Evolutionary conservation across 345 rosid species (phyloP), one percentile per base, ranked within the genome.

Genomic region (Citrus australasica): DNA sequence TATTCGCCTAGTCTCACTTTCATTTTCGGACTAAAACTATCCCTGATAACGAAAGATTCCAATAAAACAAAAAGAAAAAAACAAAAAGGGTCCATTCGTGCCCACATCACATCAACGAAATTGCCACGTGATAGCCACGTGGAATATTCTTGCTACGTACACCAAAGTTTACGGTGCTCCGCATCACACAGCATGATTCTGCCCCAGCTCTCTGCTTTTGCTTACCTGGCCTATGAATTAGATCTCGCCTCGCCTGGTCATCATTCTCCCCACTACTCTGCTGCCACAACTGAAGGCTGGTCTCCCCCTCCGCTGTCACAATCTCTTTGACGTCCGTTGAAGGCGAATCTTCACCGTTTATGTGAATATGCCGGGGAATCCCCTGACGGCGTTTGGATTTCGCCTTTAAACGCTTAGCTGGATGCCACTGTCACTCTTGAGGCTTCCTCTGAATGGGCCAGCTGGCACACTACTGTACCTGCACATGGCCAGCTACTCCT

Each of bases 401-500:
- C 65, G 48, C 78, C 82, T 80, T 79, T 67, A 74, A 24, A 30
- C 48, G 85, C 88, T 82, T 81, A 79, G 86, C 80, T 81, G 86
- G 86, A 79, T 17, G 86, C 79, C 85, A 79, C 73, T 78, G 75
- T 76, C 56, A 48, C 72, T 17, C 56, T 17, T 8, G 10, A 25
- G 28, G 16, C 16, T 46, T n/a, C 14, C 75, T 33, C 80, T 42
- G 63, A 74, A 70, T 74, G 83, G 78, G 76, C 85, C 86, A 83
- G 85, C 84, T 83, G 88, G 86, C 83, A 83, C 32, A 28, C 76
- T 38, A 25, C 67, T 68, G 72, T 58, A 58, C 4, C 25, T 32
- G 76, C 86, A 85, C 86, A 82, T 83, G 86, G 86, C 83, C 86
- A 86, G 86, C 83, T 67, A 61, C 76, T 17, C 40, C 78, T 83